Evolutionary conservation across 2,329 filamentous ascomycete species (phyloP).

Genomic region (Pezicula carpinea): DNA sequence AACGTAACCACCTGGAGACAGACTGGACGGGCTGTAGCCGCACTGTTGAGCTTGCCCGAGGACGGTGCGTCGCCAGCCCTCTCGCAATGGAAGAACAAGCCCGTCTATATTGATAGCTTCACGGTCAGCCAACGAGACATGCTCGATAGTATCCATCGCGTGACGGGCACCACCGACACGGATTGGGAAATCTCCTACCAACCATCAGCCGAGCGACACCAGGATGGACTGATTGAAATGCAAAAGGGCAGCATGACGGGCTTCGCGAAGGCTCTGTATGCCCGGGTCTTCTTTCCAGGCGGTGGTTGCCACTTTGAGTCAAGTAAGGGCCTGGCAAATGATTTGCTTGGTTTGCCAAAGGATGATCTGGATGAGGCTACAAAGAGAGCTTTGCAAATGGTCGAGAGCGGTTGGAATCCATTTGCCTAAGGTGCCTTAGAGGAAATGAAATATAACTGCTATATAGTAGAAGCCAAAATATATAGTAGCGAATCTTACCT

Average conservation of each 20-base stretch:
- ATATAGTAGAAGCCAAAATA: too few relatives aligned
- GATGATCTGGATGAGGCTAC: constrained; percentile 16
- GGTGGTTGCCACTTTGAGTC: constrained; percentile 11
- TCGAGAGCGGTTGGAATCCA: too few relatives aligned
- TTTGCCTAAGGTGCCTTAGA: too few relatives aligned
- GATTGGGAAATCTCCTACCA: constrained; percentile 17
- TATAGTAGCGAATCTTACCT: too few relatives aligned
- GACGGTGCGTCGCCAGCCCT: constrained; percentile 31
- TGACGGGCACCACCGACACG: constrained; percentile 10
- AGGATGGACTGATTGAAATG: constrained; percentile 10
- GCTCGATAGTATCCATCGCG: constrained; percentile 26
- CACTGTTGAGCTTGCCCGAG: constrained; percentile 37
- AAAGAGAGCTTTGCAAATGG: constrained; percentile 9
- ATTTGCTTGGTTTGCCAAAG: constrained; percentile 11
- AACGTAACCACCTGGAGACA: constrained; percentile 44
- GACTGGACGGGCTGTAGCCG: constrained; percentile 49
- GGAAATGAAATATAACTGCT: too few relatives aligned
- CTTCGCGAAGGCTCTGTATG: constrained; percentile 14
- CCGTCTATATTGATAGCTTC: constrained; percentile 40
- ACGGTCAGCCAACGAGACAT: constrained; percentile 46
- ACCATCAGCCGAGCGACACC: constrained; percentile 5
- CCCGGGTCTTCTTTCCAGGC: constrained; percentile 12
- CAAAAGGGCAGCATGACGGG: constrained; percentile 9
- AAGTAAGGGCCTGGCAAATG: constrained; percentile 9
- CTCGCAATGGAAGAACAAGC: constrained; percentile 35